phyloP scores from a whole-genome alignment of 2,329 filamentous ascomycete genomes.

The Fusarium paranaense region DNA sequence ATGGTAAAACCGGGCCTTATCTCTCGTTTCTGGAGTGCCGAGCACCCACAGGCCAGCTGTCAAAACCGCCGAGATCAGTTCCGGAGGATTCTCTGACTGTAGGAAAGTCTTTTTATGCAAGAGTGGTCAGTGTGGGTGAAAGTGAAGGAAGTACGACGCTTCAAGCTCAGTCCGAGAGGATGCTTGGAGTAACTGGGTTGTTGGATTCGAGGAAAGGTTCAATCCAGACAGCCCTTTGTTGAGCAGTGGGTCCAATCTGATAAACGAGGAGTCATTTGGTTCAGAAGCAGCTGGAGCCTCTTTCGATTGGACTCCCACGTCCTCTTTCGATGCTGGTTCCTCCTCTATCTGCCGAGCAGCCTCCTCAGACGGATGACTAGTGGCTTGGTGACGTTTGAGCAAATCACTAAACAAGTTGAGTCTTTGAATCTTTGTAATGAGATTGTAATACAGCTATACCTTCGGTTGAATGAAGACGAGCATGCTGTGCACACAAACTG shows the following conservation, averaged over 20 bases:
- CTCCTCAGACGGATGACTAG: background rate
- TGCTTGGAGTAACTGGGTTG: background rate
- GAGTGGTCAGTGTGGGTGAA: background rate
- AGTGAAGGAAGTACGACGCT: background rate
- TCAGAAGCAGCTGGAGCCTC: background rate
- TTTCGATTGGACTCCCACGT: background rate
- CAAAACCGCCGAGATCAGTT: background rate
- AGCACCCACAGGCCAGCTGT: background rate
- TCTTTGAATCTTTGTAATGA: too few relatives aligned
- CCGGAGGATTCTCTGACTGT: background rate
- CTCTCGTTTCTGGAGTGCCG: background rate
- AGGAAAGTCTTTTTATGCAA: background rate
- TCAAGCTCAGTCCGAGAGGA: background rate
- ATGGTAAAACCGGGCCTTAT: background rate
- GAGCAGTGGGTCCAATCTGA: background rate
- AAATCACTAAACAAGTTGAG: background rate
- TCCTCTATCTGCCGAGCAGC: background rate
- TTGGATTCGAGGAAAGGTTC: background rate
- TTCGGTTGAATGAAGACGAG: background rate
- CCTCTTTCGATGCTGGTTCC: background rate
- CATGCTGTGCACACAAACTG: background rate
- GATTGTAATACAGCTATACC: too few relatives aligned
- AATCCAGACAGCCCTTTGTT: background rate
- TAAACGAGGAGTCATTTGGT: background rate
- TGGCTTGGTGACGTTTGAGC: background rate